Conservation (phyloP, 345 rosid genomes). For the Physaria fendleri region DNA sequence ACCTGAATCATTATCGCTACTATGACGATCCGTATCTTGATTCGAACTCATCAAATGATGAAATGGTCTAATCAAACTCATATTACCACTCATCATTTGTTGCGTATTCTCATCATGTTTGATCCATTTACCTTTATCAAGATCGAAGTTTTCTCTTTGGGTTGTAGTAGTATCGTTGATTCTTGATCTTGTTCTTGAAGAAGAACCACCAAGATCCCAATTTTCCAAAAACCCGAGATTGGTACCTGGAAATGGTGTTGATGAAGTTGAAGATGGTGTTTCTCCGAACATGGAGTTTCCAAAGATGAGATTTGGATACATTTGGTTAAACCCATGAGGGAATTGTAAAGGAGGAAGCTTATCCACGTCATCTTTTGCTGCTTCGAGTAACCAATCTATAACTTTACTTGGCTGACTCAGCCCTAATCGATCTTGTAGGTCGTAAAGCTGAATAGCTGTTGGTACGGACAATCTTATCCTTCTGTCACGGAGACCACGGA, state of each 20-base stretch:
- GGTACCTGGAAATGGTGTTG: too few relatives aligned
- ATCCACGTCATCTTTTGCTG: constrained; percentile 59
- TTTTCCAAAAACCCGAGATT: constrained; percentile 23
- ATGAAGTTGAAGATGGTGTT: too few relatives aligned
- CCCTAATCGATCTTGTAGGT: constrained; percentile 80
- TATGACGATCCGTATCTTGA: constrained; percentile 31
- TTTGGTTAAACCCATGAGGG: constrained; percentile 47
- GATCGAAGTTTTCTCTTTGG: constrained; percentile 18
- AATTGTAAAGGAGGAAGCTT: constrained; percentile 75
- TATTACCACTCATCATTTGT: constrained; percentile 33
- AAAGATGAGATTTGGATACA: constrained; percentile 33
- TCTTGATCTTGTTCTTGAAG: too few relatives aligned
- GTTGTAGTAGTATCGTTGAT: too few relatives aligned
- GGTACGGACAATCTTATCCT: constrained; percentile 81
- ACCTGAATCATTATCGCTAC: constrained; percentile 34
- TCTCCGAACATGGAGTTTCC: too few relatives aligned
- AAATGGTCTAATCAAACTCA: constrained; percentile 34
- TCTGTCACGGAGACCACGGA: constrained; percentile 80
- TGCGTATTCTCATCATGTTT: constrained; percentile 14
- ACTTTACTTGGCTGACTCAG: constrained; percentile 89
- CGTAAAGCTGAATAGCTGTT: constrained; percentile 78
- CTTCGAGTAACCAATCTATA: constrained; percentile 82
- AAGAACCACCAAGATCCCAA: constrained; percentile 34
- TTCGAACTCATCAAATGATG: constrained; percentile 36
- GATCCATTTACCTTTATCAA: constrained; percentile 47